Conservation (phyloP, 148 eudicot species). For the Rhododendron griersonianum region DNA sequence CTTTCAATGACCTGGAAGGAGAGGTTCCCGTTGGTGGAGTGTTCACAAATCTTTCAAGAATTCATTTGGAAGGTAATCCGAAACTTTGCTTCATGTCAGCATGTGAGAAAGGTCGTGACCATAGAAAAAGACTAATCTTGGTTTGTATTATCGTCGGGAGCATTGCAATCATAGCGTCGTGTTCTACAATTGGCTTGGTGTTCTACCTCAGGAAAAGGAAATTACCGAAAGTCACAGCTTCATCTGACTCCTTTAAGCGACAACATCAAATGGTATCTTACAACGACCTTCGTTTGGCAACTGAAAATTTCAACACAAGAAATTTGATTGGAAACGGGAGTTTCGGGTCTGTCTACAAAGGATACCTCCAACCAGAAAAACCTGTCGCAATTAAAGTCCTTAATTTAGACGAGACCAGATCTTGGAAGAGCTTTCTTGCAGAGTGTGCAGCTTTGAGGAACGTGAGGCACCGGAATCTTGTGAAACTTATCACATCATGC, state of each 20-base stretch:
- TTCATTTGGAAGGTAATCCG: no score
- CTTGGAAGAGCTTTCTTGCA: slow-evolving; percentile 22
- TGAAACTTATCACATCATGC: slow-evolving; percentile 31
- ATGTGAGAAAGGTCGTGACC: background rate
- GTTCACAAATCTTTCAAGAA: no score
- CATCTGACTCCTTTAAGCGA: slow-evolving; percentile 8
- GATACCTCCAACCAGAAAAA: slow-evolving; percentile 6
- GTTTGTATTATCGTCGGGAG: slow-evolving; percentile 4
- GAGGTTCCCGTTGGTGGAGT: slow-evolving; percentile 30
- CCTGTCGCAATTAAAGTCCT: slow-evolving; percentile 30
- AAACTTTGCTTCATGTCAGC: slow-evolving; percentile 19
- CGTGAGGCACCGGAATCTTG: slow-evolving; percentile 33
- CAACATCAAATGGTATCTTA: slow-evolving; percentile 14
- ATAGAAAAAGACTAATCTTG: background rate
- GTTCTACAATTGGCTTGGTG: no score
- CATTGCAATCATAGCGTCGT: slow-evolving; percentile 10
- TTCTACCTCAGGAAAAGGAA: no score
- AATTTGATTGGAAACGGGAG: slow-evolving; percentile 22
- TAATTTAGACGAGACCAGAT: background rate
- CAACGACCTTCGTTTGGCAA: slow-evolving; percentile 1
- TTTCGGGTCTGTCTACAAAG: slow-evolving; percentile 35
- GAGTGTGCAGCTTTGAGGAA: slow-evolving; percentile 31
- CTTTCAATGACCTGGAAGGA: slow-evolving; percentile 51
- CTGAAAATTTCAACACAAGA: slow-evolving; percentile 2
- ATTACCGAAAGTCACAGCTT: no score